A percentile compares a stretch with the other conserved stretches of the same genome.
Evolutionary conservation across 768 basidiomycete species (phyloP).

Genomic region (Mycena alexandri): DNA sequence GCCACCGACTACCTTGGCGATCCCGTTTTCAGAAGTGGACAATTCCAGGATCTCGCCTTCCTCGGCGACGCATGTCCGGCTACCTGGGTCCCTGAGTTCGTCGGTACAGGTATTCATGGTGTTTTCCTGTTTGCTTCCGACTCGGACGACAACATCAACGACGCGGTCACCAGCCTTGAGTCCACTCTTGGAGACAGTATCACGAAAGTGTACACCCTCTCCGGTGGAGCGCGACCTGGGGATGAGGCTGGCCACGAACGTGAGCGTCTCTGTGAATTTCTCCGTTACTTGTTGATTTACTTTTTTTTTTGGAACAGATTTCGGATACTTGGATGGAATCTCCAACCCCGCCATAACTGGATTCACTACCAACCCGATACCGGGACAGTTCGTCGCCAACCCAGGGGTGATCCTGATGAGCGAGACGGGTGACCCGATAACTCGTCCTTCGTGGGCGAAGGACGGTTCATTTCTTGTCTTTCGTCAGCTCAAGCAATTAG

Average conservation of each 20-base stretch:
- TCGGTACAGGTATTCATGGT: conserved; percentile 58
- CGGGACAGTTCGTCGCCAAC: conserved; percentile 54
- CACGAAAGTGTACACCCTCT: conserved; percentile 18
- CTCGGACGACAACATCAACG: conserved; percentile 48
- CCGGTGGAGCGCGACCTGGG: conserved; percentile 57
- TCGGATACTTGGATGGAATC: conserved; percentile 56
- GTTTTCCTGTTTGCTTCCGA: conserved; percentile 60
- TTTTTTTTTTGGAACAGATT: no score
- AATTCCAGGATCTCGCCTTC: conserved; percentile 51
- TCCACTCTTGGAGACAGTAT: conserved; percentile 49
- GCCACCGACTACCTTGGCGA: conserved; percentile 56
- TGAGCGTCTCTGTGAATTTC: conserved; percentile 54
- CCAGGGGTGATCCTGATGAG: conserved; percentile 62
- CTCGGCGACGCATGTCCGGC: conserved; percentile 54
- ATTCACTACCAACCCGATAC: conserved; percentile 46
- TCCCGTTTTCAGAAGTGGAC: conserved; percentile 55
- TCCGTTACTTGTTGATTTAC: no score
- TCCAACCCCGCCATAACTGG: conserved; percentile 62
- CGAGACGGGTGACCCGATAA: conserved; percentile 53
- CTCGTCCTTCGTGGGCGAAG: conserved; percentile 57
- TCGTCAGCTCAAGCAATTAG: conserved; percentile 64
- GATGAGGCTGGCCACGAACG: conserved; percentile 61
- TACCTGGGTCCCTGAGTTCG: conserved; percentile 64
- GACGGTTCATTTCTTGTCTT: conserved; percentile 68
- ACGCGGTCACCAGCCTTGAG: conserved; percentile 49